Percentiles rank a stretch among this genome's conserved stretches.
Conservation (phyloP, 345 rosid genomes). For the Linum usitatissimum region DNA sequence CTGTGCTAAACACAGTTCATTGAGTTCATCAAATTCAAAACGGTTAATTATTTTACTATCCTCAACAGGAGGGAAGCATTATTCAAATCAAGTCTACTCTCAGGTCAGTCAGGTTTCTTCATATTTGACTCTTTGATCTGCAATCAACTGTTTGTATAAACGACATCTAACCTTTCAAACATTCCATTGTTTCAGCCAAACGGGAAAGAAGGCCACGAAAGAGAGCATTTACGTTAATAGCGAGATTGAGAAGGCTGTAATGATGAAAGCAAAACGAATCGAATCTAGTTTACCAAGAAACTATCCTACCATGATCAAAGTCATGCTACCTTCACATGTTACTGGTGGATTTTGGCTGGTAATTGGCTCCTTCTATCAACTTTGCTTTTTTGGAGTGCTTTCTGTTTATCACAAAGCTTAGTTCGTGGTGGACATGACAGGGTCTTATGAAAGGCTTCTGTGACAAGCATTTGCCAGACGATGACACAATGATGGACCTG, state of each 20-base stretch:
- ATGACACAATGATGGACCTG: constrained; percentile 13
- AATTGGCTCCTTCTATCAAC: constrained; percentile 10
- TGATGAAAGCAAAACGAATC: constrained; percentile 14
- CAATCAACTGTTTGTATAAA: too few species aligned
- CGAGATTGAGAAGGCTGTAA: background rate
- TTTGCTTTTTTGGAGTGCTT: constrained; percentile 7
- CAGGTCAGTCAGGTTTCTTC: too few species aligned
- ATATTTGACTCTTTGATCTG: too few species aligned
- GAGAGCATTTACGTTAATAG: background rate
- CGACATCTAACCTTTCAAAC: too few species aligned
- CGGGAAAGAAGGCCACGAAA: too few species aligned
- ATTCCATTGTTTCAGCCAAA: too few species aligned
- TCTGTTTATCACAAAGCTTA: background rate
- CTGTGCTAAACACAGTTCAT: too few species aligned
- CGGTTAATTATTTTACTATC: too few species aligned
- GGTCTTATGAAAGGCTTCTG: background rate
- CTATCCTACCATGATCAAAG: constrained; percentile 14
- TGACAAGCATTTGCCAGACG: constrained; percentile 16
- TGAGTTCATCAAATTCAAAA: too few species aligned
- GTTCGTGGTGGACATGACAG: background rate
- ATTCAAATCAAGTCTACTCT: too few species aligned
- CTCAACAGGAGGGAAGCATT: too few species aligned
- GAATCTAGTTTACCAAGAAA: constrained; percentile 7
- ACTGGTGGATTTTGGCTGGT: constrained; percentile 25
- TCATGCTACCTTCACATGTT: constrained; percentile 19